These are phyloP conservation scores for Rhododendron molle DNA, from an alignment of 148 eudicot genomes.

Conservation along the genomic window DNA sequence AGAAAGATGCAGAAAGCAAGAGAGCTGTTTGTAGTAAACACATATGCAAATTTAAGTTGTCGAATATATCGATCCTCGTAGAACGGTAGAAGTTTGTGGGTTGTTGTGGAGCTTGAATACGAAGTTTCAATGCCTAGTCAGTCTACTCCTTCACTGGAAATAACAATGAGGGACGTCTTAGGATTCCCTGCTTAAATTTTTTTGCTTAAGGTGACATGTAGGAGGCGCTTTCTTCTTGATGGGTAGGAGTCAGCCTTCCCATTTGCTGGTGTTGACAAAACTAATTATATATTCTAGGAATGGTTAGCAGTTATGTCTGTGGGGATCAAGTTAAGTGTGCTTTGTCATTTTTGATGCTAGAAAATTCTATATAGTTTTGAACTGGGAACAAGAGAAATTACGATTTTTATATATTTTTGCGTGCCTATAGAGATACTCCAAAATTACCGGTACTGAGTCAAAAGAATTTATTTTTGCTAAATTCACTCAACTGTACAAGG, in stretches of 20 bases:
- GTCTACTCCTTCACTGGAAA: neutral
- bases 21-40: neutral
- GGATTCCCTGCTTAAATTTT: slow-evolving; percentile 1
- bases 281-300: neutral
- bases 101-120: neutral
- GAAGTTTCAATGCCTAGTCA: neutral
- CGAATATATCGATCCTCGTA: neutral
- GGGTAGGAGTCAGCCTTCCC: neutral
- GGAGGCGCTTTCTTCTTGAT: neutral
- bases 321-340: neutral
- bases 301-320: neutral
- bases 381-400: neutral
- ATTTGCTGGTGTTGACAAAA: neutral
- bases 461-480: neutral
- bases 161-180: neutral
- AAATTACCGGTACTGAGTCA: neutral
- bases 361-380: neutral
- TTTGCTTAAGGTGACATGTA: neutral
- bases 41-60: neutral
- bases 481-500: neutral
- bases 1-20: neutral
- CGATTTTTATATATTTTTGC: neutral
- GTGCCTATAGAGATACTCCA: neutral
- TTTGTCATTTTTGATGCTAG: neutral
- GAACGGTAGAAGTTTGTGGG: neutral